Conservation (phyloP, 805 yeast species). For the Diddensiella transvaalensis region DNA sequence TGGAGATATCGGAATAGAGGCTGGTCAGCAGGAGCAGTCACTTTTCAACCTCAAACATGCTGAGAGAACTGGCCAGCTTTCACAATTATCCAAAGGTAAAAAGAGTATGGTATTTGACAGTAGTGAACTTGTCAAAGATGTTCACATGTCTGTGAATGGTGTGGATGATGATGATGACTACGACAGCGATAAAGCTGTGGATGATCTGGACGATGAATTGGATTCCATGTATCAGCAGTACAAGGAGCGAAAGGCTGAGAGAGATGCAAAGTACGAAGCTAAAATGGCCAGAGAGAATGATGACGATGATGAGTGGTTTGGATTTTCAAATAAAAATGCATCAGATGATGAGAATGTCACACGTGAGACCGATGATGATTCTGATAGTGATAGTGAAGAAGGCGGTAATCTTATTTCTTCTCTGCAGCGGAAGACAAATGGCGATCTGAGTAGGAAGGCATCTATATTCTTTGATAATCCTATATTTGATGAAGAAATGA, state of each 20-base stretch:
- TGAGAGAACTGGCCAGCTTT: slow-evolving; percentile 78
- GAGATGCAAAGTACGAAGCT: slow-evolving; percentile 50
- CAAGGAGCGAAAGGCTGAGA: slow-evolving; percentile 42
- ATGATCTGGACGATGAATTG: slow-evolving; percentile 68
- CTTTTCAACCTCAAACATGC: slow-evolving; percentile 82
- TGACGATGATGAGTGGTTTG: slow-evolving; percentile 30
- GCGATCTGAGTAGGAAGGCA: slow-evolving; percentile 35
- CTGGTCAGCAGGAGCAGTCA: slow-evolving; percentile 72
- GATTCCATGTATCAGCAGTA: slow-evolving; percentile 75
- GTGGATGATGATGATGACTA: slow-evolving; percentile 34
- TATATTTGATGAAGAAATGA: slow-evolving; percentile 31
- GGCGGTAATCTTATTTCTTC: slow-evolving; percentile 21
- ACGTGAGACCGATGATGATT: slow-evolving; percentile 15
- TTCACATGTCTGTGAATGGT: slow-evolving; percentile 8
- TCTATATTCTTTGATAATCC: slow-evolving; percentile 38
- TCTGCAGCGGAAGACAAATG: slow-evolving; percentile 15
- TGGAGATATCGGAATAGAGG: slow-evolving; percentile 89
- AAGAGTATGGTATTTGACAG: slow-evolving; percentile 39
- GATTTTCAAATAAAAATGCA: slow-evolving; percentile 33
- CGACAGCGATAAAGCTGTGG: slow-evolving; percentile 41
- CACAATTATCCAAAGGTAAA: slow-evolving; percentile 72
- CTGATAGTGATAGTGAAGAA: slow-evolving; percentile 23
- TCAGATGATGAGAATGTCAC: slow-evolving; percentile 23
- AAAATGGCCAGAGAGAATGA: slow-evolving; percentile 44
- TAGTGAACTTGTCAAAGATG: slow-evolving; percentile 30